Conservation (phyloP, 202 grass and related monocot genomes). For the Cymbopogon flexuosus region DNA sequence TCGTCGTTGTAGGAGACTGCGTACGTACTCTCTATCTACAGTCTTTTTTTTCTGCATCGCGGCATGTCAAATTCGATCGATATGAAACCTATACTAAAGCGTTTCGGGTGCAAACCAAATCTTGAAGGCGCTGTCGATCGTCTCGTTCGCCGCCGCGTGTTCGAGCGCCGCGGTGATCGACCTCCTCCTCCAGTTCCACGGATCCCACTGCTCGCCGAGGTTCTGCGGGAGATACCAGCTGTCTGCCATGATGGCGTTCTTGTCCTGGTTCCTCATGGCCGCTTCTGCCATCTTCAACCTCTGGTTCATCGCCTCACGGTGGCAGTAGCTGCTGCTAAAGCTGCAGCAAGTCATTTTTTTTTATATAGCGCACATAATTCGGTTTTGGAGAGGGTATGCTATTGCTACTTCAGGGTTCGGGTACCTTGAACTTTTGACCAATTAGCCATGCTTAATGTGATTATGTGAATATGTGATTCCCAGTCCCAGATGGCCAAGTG, state of each 20-base stretch:
- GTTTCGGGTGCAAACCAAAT: not conserved
- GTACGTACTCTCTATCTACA: slow-evolving; percentile 24
- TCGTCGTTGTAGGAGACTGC: slow-evolving; percentile 64
- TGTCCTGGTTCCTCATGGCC: slow-evolving; percentile 77
- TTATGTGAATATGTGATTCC: not conserved
- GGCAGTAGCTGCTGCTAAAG: not conserved
- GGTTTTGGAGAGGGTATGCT: not conserved
- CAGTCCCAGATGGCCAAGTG: not conserved
- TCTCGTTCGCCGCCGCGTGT: slow-evolving; percentile 67
- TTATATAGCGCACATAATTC: not conserved
- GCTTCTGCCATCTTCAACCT: slow-evolving; percentile 77
- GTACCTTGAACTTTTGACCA: not conserved
- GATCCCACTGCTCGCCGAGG: slow-evolving; percentile 48
- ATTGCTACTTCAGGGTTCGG: not conserved
- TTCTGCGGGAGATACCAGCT: slow-evolving; percentile 74
- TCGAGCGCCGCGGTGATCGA: slow-evolving; percentile 72
- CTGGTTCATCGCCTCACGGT: slow-evolving; percentile 61
- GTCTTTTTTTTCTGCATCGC: not conserved
- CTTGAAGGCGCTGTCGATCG: slow-evolving; percentile 55
- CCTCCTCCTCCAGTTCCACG: slow-evolving; percentile 55
- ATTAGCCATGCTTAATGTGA: not conserved
- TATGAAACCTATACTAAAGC: not conserved
- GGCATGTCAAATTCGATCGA: too few species aligned
- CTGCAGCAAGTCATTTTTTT: not conserved
- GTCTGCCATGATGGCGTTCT: slow-evolving; percentile 79